Evolutionary conservation across 768 basidiomycete genomes (phyloP), one percentile per base, ranked within the genome.

Genomic region (Megacollybia marginata): DNA sequence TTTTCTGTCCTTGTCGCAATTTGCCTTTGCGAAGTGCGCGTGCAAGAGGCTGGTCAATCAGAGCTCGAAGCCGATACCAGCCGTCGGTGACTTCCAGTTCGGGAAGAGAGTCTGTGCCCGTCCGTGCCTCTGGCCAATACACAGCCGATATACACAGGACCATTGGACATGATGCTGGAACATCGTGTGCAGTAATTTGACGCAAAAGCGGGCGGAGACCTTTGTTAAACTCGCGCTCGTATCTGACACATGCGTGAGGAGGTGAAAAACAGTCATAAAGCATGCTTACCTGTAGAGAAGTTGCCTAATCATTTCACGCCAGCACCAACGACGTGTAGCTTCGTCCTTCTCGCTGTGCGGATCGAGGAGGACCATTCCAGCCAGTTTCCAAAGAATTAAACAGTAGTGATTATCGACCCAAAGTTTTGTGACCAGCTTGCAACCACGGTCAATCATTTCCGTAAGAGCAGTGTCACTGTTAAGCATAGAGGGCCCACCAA

Each of bases 361-460:
- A 51, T 89, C 82, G 1, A 92, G 72, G 33, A 75, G 71, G 1
- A 83, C 85, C 76, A 92, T 81, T 11, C 89, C 87, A 3, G 92
- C 91, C 18, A 96, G 67, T 67, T 99, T 99, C 96, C 96, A 99
- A 3, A 99, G 73, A 31, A 98, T 80, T 42, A 93, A 67, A 9
- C 69, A 64, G 89, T 92, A 99, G 57, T 96, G 93, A 58, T 97
- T 97, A 46, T 87, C 79, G 1, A 96, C 83, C 96, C 96, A 99
- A 19, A 72, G 65, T 54, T 80, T 70, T 8, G 82, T 88, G 2
- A 80, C 88, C 19, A 91, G 73, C 2, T 59, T 62, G 54, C 91
- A 93, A 0, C 86, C 88, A 9, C 61, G 68, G 19, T 63, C 62
- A 4, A 73, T 66, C 9, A 92, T 66, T 51, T 80, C 71, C 20